Evolutionary conservation across 768 basidiomycete genomes (phyloP), one percentile per base, ranked within the genome.

Genomic region (Panaeolus cyanescens): DNA sequence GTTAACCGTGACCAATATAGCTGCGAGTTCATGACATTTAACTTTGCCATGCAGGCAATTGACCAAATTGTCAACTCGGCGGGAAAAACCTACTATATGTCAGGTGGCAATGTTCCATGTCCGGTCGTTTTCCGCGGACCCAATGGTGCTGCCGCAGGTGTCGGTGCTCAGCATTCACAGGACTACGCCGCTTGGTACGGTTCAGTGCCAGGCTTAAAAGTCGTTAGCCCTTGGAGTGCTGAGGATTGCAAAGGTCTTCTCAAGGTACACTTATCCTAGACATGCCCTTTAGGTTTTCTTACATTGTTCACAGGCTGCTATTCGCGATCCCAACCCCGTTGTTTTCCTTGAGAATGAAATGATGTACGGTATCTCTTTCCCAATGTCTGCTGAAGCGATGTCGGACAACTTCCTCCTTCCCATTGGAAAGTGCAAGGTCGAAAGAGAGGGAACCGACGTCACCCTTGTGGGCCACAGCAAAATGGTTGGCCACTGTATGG

Each of bases 31-130:
- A 99, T 98, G 96, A 99, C 96, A 15, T 99, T 96, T 84, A 99
- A 99, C 84, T 99, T 99, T 74, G 96, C 96, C 66, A 99, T 99
- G 96, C 95, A 96, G 79, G 96, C 97, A 61, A 99, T 99, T 75
- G 97, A 99, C 80, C 97, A 99, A 72, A 99, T 99, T 64, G 95
- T 99, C 77, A 99, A 99, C 85, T 99, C 97, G n/a, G 97, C 92
- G 59, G 97, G 94, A 62, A 99, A 99, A 83, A 99, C 97, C 4
- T 96, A 98, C 79, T 99, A 99, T 86, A 99, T 99, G 97, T 99
- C 97, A 36, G 97, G 97, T 61, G 97, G 97, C 65, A 98, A 95
- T 71, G 96, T 98, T 17, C 93, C 95, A 10, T 99, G 96, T 81
- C 95, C 97, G 22, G 93, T 99, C 64, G 96, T 98, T 58, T 99